Base-by-base conservation (phyloP, 352 stramenopile genomes). In the Thalassiosira delicatula region DNA sequence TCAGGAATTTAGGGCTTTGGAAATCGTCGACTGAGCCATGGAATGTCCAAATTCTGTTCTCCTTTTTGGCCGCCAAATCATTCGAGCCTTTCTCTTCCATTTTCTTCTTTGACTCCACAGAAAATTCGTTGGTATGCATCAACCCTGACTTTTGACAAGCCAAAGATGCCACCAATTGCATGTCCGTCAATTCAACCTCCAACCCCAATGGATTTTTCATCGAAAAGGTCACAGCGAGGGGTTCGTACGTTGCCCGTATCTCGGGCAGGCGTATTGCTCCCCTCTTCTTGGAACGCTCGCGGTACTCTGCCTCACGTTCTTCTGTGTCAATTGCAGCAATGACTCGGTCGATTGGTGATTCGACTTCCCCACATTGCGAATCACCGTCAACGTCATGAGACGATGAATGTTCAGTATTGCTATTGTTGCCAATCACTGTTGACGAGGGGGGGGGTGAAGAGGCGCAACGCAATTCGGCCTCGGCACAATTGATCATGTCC, bases 241-340 rank as follows among this genome's bases (percentile, higher is more conserved):
- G 88, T 87, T 94, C 90, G 21, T 66, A 84, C 33, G 68, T 80
- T 49, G 90, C 85, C 54, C 88, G 65, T 49, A 86, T 56, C 9
- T 74, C 71, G 27, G 88, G 81, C 54, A 33, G 46, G 33, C 84
- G 84, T 29, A 77, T 51, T 12, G 59, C 84, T 19, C 66, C 75
- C 37, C 83, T 88, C 62, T 76, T 68, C 68, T 92, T 92, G 29
- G 73, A 70, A 33, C 88, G 83, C 68, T 86, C 83, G 12, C 74
- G 56, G 54, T 88, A 79, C 65, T 84, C 68, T 35, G 70, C 54
- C 29, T 90, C 85, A 40, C 83, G 76, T 61, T 89, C 87, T 78
- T 94, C 88, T 53, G 88, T 89, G 61, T 93, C 90, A 23, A 94
- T 88, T 74, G 93, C 78, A 19, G 70, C 74, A 66, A 94, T 90